Evolutionary conservation across 805 yeast genomes (phyloP), one percentile per base, ranked within the genome.

Genomic region (Ascoidea tarda): DNA sequence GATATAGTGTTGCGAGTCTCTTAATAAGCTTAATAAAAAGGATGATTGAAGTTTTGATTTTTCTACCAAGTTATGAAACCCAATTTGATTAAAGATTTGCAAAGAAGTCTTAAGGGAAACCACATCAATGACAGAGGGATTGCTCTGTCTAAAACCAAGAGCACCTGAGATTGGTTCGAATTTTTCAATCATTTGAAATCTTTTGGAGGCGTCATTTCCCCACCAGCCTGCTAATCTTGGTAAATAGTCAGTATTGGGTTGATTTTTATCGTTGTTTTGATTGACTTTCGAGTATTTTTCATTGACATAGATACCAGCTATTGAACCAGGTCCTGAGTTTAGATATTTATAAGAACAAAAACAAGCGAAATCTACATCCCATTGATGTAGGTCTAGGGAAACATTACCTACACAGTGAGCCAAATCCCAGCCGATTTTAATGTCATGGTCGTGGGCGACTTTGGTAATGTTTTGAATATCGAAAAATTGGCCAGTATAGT

Each of bases 211-310:
- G 59, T 84, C 80, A 62, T 88, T 90, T 1, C 96, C 97, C 96
- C 97, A 90, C 98, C 98, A 90, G 0, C 98, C 98, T 0, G 96
- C 95, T 50, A 87, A 69, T 55, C 97, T 71, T 1, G 96, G 86
- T 46, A 72, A 59, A 59, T 70, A 73, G 21, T 61, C 58, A 33
- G 63, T 62, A 46, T 58, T 54, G 28, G 28, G 28, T 21, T 21
- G 28, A 21, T 21, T 21, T 21, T 21, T 21, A 21, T 21, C 28
- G 16, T 61, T 60, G 8, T 60, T 60, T 14, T 55, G 55, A 12
- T 70, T 57, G 14, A 10, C 14, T 38, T 38, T 38, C 16, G 49
- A 50, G 32, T 60, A 68, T 55, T 66, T 73, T 57, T 79, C 83
- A 63, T 90, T 81, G 46, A 90, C 82, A 60, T 79, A 90, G 28